These are phyloP conservation scores for Xerocomellus chrysenteron DNA, from an alignment of 768 basidiomycete species.

Conservation along the genomic window DNA sequence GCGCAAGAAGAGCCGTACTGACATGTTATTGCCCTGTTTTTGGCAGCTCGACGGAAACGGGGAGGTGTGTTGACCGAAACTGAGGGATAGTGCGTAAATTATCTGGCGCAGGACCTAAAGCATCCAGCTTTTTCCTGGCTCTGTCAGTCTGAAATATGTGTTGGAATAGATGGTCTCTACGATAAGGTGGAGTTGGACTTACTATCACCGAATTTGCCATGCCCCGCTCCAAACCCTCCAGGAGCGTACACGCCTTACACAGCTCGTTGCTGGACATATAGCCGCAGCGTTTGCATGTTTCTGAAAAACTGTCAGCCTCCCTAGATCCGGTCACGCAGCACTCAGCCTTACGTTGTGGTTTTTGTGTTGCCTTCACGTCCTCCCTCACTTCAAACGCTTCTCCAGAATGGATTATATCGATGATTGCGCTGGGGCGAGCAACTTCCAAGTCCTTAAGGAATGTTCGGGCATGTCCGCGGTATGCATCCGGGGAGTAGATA, in stretches of 20 bases:
- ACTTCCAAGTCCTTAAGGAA: constrained; percentile 97
- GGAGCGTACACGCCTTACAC: constrained; percentile 90
- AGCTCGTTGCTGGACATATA: constrained; percentile 96
- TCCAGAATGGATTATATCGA: constrained; percentile 96
- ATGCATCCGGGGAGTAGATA: constrained; percentile 98
- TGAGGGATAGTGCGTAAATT: constrained; percentile 76
- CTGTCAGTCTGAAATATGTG: constrained; percentile 57
- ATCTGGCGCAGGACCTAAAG: constrained; percentile 57
- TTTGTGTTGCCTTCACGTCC: constrained; percentile 81
- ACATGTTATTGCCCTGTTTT: constrained; percentile 5
- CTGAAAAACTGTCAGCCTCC: constrained; percentile 39
- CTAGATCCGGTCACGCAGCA: not conserved
- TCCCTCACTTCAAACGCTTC: constrained; percentile 87
- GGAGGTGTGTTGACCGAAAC: constrained; percentile 48
- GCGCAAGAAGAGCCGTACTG: not conserved
- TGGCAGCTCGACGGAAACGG: constrained; percentile 42
- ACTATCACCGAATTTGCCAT: constrained; percentile 65
- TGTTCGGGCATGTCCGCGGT: constrained; percentile 91
- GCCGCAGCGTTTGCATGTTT: constrained; percentile 88
- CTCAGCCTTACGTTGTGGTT: constrained; percentile 69
- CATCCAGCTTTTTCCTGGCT: constrained; percentile 60
- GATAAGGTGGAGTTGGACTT: constrained; percentile 26
- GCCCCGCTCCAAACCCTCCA: constrained; percentile 89
- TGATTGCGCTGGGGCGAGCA: constrained; percentile 90
- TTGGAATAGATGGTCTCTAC: not conserved